Percentiles rank a stretch among this genome's conserved stretches.
phyloP scores from a whole-genome alignment of 495 filamentous ascomycete species.

The Neurospora terricola region DNA sequence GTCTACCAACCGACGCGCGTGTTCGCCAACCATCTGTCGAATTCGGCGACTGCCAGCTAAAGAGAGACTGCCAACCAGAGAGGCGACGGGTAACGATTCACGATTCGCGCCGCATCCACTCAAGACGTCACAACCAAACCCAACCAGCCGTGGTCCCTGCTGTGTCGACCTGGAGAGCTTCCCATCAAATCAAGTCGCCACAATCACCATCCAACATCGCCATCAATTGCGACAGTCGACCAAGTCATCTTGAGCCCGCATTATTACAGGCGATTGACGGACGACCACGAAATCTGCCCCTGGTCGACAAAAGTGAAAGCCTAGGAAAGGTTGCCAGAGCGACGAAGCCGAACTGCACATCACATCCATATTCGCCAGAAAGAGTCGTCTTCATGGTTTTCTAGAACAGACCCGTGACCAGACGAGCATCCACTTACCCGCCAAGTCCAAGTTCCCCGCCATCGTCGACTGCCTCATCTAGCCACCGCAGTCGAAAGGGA shows the following conservation, averaged over 20 bases:
- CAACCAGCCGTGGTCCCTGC: neutral
- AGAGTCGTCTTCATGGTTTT: constrained; percentile 14
- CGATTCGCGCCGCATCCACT: neutral
- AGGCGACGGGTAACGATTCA: neutral
- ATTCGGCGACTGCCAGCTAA: neutral
- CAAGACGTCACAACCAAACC: neutral
- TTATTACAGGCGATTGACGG: neutral
- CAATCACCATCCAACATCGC: neutral
- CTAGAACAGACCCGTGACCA: constrained; percentile 12
- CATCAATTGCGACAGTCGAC: neutral
- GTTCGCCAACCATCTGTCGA: neutral
- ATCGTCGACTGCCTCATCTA: constrained; percentile 4
- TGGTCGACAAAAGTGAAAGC: neutral
- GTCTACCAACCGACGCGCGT: neutral
- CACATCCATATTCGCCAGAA: neutral
- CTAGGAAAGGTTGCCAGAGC: neutral
- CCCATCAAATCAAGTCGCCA: neutral
- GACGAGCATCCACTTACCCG: constrained; percentile 8
- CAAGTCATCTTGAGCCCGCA: neutral
- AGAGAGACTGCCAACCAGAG: neutral
- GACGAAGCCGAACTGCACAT: neutral
- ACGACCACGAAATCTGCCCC: neutral
- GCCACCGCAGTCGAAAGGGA: constrained; percentile 2
- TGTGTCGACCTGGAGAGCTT: neutral
- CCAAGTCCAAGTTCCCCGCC: neutral